Base-by-base conservation (phyloP, 108 stramenopile species). In the Pseudonitzschia pungens region DNA sequence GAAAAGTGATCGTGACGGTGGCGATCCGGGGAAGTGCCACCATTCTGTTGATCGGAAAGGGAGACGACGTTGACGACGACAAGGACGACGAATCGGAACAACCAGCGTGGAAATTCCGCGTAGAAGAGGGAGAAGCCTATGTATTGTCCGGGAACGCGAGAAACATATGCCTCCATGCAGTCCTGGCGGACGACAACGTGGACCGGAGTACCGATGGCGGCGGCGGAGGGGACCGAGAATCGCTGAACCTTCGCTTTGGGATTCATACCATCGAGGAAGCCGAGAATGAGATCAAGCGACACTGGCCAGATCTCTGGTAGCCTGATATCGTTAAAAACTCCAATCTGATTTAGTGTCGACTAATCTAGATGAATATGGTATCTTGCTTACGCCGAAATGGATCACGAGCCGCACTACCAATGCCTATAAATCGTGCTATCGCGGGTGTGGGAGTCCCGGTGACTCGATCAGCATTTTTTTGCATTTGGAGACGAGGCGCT, bases 1-100 rank as follows among this genome's bases (percentile, higher is more conserved):
- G 77, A 40, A 65, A 73, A 29, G 70, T 73, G 36, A 78, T 78
- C 55, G 72, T 78, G 36, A 78, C 77, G 16, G 36, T 78, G 15
- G 58, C 66, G 18, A 52, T 78, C 0, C 32, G 60, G 10, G 72
- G 68, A 1, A 58, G 57, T 8, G 44, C 66, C 14, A 31, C 57
- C 1, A 62, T 68, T 11, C 48, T 68, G 0, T 32, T 68, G 27
- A 68, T 68, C n/a, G 68, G 48, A 42, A 43, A 43, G 24, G 64
- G 24, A 33, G 14, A 21, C 45, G 45, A 48, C 45, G 45, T 2
- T 12, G 45, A 18, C 10, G 45, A 48, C 45, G 45, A 48, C 45
- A 12, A 48, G 7, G 45, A 18, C 45, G 45, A 48, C 45, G 45
- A 48, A 18, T 14, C 16, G 24, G 28, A 29, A 51, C 51, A 68